Percentiles rank a stretch among this genome's conserved stretches.
Conservation (phyloP, 495 filamentous ascomycete genomes). For the Aspergillus sparsus region DNA sequence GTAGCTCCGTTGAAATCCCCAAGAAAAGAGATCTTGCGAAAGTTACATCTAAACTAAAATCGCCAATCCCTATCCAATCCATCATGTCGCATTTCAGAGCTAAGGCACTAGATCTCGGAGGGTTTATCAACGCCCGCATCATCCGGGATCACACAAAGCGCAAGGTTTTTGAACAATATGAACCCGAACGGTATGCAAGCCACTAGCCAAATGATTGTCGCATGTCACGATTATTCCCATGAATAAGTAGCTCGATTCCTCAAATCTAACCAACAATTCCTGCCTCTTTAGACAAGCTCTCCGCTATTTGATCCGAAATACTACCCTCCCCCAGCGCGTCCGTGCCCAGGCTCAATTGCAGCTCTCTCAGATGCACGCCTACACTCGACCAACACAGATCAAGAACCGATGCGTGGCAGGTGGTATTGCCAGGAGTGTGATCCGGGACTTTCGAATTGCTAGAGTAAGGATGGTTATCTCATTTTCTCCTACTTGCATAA, state of each 20-base stretch:
- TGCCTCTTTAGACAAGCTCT: constrained; percentile 76
- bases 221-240: not conserved
- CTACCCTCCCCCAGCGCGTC: constrained; percentile 73
- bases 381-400: constrained; percentile 90
- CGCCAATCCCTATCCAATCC: constrained; percentile 6
- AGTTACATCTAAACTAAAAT: not conserved
- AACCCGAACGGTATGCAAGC: constrained; percentile 74
- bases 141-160: constrained; percentile 95
- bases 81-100: constrained; percentile 79
- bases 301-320: constrained; percentile 92
- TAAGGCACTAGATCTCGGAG: constrained; percentile 83
- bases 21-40: not conserved
- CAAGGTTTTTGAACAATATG: constrained; percentile 81
- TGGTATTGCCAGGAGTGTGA: constrained; percentile 80
- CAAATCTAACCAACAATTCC: constrained; percentile 10
- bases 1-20: constrained; percentile 19
- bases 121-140: constrained; percentile 77
- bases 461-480: constrained; percentile 59
- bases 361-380: constrained; percentile 90
- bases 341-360: constrained; percentile 90
- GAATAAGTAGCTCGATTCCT: not conserved
- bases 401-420: constrained; percentile 88
- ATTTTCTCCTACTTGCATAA: not conserved
- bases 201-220: not conserved
- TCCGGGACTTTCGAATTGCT: constrained; percentile 86